Evolutionary conservation across 202 grass and related monocot species (phyloP).

Genomic region (Brachypodium distachyon): DNA sequence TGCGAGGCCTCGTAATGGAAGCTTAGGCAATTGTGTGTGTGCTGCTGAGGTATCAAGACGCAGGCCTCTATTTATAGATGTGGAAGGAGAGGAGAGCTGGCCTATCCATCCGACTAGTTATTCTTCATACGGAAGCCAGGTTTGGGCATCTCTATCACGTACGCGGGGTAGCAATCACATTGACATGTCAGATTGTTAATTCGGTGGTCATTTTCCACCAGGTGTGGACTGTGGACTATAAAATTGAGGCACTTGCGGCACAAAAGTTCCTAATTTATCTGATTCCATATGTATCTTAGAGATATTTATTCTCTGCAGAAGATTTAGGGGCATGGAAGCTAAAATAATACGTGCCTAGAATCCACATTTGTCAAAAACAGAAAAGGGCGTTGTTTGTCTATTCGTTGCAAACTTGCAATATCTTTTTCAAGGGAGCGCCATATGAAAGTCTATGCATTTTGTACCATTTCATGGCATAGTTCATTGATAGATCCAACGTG

Average conservation of each 20-base stretch:
- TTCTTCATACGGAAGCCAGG: slow-evolving; percentile 18
- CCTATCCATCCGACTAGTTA: neutral
- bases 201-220: neutral
- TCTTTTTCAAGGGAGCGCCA: neutral
- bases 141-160: slow-evolving; percentile 2
- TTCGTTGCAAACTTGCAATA: neutral
- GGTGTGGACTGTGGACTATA: slow-evolving; percentile 1
- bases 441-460: neutral
- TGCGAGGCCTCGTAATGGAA: neutral
- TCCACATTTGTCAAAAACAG: slow-evolving; percentile 40
- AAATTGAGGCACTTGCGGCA: slow-evolving; percentile 20
- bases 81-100: neutral
- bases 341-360: slow-evolving; percentile 22
- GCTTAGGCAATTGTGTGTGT: neutral
- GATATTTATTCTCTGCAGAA: slow-evolving; percentile 37
- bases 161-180: neutral
- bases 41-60: neutral
- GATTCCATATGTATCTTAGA: slow-evolving; percentile 25
- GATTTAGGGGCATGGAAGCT: slow-evolving; percentile 3
- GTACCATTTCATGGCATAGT: neutral
- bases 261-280: slow-evolving; percentile 13
- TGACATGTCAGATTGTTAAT: slow-evolving; percentile 16
- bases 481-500: neutral
- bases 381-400: slow-evolving; percentile 22
- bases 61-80: slow-evolving; percentile 35